Percentiles rank a stretch among this genome's conserved stretches.
phyloP scores from a whole-genome alignment of 2,329 filamentous ascomycete genomes.

The Neofusicoccum cordaticola region DNA sequence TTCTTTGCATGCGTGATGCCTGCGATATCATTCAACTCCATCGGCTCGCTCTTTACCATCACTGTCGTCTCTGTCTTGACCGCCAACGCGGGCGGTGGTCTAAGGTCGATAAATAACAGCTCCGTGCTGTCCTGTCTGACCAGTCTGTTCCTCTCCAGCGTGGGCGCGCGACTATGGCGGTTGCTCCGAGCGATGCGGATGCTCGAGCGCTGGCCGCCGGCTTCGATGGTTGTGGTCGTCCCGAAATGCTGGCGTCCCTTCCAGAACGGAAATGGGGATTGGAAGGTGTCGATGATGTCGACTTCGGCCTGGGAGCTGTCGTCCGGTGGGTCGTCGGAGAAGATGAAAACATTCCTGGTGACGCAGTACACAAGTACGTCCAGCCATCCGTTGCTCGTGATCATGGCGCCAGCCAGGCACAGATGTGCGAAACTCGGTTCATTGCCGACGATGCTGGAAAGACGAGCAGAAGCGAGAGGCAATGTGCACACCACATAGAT shows the following conservation, averaged over 20 bases:
- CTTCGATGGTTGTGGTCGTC: constrained; percentile 46
- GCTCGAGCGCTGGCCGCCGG: constrained; percentile 12
- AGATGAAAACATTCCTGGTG: constrained; percentile 55
- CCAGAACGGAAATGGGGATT: constrained; percentile 25
- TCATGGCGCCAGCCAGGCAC: constrained; percentile 54
- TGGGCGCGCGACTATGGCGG: constrained; percentile 27
- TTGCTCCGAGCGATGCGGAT: background rate
- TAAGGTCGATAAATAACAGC: background rate
- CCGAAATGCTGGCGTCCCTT: constrained; percentile 39
- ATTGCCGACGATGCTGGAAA: constrained; percentile 59
- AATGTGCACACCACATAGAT: constrained; percentile 69
- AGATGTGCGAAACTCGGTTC: constrained; percentile 44
- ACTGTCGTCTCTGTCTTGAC: constrained; percentile 46
- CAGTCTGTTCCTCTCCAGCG: constrained; percentile 1
- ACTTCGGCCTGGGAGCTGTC: constrained; percentile 24
- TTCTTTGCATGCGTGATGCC: background rate
- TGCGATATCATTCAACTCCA: constrained; percentile 3
- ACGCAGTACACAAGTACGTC: constrained; percentile 59
- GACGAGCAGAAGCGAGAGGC: constrained; percentile 63
- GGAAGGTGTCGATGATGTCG: constrained; percentile 35
- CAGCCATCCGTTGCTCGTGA: constrained; percentile 58
- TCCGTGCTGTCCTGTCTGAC: background rate
- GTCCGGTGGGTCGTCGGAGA: constrained; percentile 45
- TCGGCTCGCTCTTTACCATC: constrained; percentile 25
- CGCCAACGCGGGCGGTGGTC: background rate